These are phyloP conservation scores for Tulasnella sp. DNA, from an alignment of 768 basidiomycete species.

Conservation along the genomic window DNA sequence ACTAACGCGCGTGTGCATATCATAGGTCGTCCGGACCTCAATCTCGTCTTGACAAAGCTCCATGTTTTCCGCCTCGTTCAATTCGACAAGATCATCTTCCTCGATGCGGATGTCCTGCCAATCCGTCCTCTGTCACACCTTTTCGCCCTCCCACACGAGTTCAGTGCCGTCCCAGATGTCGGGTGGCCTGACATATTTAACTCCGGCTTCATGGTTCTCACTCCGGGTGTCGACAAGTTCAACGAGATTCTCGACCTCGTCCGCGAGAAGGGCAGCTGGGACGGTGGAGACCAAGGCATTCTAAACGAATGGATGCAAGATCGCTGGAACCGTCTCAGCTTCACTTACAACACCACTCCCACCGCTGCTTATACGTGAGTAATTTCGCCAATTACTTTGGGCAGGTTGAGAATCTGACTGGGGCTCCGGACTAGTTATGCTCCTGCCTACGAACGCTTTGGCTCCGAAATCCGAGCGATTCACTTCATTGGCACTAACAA, in stretches of 20 bases:
- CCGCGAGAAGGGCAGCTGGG: slow-evolving; percentile 81
- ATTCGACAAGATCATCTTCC: slow-evolving; percentile 81
- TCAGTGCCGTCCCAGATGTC: slow-evolving; percentile 92
- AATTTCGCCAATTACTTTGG: background rate
- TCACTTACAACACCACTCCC: slow-evolving; percentile 97
- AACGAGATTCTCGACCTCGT: slow-evolving; percentile 64
- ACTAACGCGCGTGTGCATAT: background rate
- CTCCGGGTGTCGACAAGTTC: slow-evolving; percentile 81
- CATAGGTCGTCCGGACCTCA: slow-evolving; percentile 88
- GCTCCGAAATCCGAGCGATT: slow-evolving; percentile 76
- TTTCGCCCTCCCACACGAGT: slow-evolving; percentile 76
- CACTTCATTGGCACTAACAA: slow-evolving; percentile 97
- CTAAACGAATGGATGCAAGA: slow-evolving; percentile 89
- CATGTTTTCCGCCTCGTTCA: slow-evolving; percentile 91
- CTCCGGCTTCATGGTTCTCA: slow-evolving; percentile 87
- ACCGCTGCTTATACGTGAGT: slow-evolving; percentile 94
- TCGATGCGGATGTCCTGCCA: slow-evolving; percentile 89
- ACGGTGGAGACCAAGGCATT: slow-evolving; percentile 97
- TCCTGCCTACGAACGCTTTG: slow-evolving; percentile 92
- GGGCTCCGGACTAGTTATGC: slow-evolving; percentile 63
- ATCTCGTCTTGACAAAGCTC: slow-evolving; percentile 91
- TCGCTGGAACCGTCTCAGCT: slow-evolving; percentile 91
- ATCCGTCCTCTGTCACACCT: slow-evolving; percentile 86
- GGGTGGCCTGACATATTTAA: slow-evolving; percentile 99
- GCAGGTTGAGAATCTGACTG: slow-evolving; percentile 24